A percentile compares a stretch with the other conserved stretches of the same genome.
phyloP scores from a whole-genome alignment of 2,329 filamentous ascomycete genomes.

The Capronia americana region DNA sequence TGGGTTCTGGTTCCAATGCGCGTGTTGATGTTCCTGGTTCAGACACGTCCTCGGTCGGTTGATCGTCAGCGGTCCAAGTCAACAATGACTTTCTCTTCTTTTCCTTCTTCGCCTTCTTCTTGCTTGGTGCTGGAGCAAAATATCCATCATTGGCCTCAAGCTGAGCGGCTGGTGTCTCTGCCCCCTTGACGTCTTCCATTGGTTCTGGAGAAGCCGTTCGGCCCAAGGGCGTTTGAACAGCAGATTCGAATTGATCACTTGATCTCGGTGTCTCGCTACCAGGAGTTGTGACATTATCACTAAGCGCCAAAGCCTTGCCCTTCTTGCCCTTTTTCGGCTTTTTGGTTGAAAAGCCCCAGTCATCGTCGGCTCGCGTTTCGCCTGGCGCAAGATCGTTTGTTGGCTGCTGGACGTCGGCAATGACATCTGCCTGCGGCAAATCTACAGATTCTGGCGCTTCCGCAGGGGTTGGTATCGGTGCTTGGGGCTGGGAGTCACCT shows the following conservation, averaged over 20 bases:
- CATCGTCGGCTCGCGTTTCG: slow-evolving; percentile 1
- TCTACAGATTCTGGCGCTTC: slow-evolving; percentile 1
- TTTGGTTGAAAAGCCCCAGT: slow-evolving; percentile 40
- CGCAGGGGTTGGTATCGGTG: background rate
- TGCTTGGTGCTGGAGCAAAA: slow-evolving; percentile 39
- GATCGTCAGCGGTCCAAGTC: slow-evolving; percentile 19
- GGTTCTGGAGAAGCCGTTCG: slow-evolving; percentile 9
- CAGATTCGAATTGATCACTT: slow-evolving; percentile 20
- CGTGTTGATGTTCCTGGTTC: slow-evolving; percentile 3
- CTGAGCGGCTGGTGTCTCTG: background rate
- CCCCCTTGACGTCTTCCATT: slow-evolving; percentile 9
- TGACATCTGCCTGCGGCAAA: background rate
- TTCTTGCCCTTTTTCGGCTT: slow-evolving; percentile 41
- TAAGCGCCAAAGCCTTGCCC: slow-evolving; percentile 14
- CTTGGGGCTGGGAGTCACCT: background rate
- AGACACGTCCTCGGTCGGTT: slow-evolving; percentile 12
- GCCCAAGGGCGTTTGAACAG: slow-evolving; percentile 14
- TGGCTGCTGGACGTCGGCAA: background rate
- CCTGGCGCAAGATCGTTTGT: background rate
- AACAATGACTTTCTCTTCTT: slow-evolving; percentile 29
- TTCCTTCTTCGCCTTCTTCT: slow-evolving; percentile 42
- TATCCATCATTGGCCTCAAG: slow-evolving; percentile 8
- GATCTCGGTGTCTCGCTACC: slow-evolving; percentile 15
- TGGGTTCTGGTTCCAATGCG: background rate
- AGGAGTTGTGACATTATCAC: slow-evolving; percentile 5